Evolutionary conservation across 306 rosid genomes (phyloP).

Genomic region (Carpinus fangiana): DNA sequence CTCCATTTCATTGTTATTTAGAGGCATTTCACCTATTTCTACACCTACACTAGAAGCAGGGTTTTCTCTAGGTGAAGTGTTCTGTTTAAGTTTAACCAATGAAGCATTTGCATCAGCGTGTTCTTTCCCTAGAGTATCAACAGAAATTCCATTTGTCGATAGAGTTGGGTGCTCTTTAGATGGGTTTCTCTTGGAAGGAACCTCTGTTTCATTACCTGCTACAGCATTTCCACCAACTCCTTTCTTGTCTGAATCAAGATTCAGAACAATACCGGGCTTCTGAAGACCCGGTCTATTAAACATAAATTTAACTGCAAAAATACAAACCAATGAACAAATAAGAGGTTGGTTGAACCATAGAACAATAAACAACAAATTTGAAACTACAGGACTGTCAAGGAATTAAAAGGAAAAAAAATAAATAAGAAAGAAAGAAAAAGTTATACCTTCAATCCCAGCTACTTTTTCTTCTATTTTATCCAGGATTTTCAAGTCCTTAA

Average conservation of each 20-base stretch:
- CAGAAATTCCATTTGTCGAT: conserved; percentile 18
- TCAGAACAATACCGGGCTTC: conserved; percentile 34
- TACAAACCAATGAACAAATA: conserved; percentile 38
- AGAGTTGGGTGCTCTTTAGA: conserved; percentile 28
- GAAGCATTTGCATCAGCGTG: conserved; percentile 34
- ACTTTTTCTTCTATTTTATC: conserved; percentile 54
- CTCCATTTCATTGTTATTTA: conserved; percentile 11
- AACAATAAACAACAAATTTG: conserved; percentile 17
- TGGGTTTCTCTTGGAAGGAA: conserved; percentile 29
- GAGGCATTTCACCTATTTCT: conserved; percentile 15
- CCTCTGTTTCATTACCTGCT: conserved; percentile 33
- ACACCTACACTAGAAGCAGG: conserved; percentile 15
- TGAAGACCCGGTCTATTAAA: conserved; percentile 56
- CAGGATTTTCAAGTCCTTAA: conserved; percentile 38
- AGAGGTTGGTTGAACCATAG: conserved; percentile 23
- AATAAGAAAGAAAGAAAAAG: background rate
- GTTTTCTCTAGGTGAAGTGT: conserved; percentile 33
- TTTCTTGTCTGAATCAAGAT: conserved; percentile 43
- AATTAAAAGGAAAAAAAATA: background rate
- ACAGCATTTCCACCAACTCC: conserved; percentile 31
- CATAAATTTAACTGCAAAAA: conserved; percentile 68
- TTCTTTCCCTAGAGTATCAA: conserved; percentile 15
- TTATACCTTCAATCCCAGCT: conserved; percentile 64
- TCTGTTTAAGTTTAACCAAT: conserved; percentile 12
- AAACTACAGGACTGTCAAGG: background rate